Percentiles rank a stretch among this genome's conserved stretches.
These are phyloP conservation scores for Kernera saxatilis DNA, from an alignment of 345 rosid genomes.

Conservation along the genomic window DNA sequence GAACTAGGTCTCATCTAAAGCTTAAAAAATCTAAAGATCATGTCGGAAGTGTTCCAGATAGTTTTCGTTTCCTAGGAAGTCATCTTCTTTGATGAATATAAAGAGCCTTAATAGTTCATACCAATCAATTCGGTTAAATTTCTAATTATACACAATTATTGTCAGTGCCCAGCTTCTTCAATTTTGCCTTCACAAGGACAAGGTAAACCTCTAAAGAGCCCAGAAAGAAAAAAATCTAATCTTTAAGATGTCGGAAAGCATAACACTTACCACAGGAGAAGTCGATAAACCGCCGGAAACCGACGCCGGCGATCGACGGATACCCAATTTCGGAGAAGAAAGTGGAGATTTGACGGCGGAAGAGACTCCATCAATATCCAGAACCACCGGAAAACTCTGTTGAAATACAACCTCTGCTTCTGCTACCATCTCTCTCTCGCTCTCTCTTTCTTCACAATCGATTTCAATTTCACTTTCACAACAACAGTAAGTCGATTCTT, in stretches of 20 bases:
- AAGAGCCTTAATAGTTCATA: neutral
- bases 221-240: neutral
- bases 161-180: neutral
- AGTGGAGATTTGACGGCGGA: slow-evolving; percentile 25
- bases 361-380: slow-evolving; percentile 38
- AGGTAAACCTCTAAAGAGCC: neutral
- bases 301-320: slow-evolving; percentile 38
- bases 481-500: neutral
- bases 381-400: slow-evolving; percentile 45
- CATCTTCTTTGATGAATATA: neutral
- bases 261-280: slow-evolving; percentile 39
- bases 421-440: slow-evolving; percentile 49
- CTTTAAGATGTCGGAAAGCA: neutral
- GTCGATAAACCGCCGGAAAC: slow-evolving; percentile 35
- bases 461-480: neutral
- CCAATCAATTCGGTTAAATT: neutral
- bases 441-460: neutral
- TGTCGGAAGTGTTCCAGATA: neutral
- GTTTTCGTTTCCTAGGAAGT: neutral
- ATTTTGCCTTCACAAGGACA: neutral
- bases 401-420: slow-evolving; percentile 58
- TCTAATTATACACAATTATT: neutral
- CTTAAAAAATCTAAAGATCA: neutral
- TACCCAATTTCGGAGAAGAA: slow-evolving; percentile 36
- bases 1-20: neutral